Conservation (phyloP, 139 green algal species). For the Closterium sp. region DNA sequence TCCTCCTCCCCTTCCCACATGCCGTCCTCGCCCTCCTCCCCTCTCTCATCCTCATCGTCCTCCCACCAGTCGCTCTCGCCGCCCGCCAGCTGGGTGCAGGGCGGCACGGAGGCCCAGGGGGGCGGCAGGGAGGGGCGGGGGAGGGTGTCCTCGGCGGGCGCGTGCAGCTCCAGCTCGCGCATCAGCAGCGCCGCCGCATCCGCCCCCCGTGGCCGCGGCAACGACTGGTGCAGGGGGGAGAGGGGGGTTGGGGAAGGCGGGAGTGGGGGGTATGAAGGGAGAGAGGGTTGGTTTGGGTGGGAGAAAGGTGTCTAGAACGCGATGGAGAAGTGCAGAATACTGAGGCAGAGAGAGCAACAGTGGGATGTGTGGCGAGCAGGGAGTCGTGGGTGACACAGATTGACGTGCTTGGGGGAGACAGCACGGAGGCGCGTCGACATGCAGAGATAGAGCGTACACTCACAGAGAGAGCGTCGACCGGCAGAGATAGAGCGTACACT, state of each 20-base stretch:
- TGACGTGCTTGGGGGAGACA: too few relatives aligned
- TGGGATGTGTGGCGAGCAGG: too few relatives aligned
- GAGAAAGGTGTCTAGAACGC: too few relatives aligned
- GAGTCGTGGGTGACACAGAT: too few relatives aligned
- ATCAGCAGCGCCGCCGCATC: slow-evolving; percentile 44
- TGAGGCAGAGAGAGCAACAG: too few relatives aligned
- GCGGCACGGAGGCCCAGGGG: background rate
- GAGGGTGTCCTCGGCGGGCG: slow-evolving; percentile 7
- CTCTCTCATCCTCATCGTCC: background rate
- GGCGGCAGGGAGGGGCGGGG: background rate
- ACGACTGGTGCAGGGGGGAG: background rate
- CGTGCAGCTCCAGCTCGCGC: slow-evolving; percentile 39
- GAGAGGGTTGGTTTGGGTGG: too few relatives aligned
- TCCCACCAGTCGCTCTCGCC: background rate
- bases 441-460: too few relatives aligned
- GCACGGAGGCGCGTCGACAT: too few relatives aligned
- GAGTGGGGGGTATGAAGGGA: background rate
- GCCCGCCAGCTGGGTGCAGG: background rate
- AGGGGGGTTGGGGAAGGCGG: background rate
- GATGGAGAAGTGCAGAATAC: too few relatives aligned
- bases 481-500: too few relatives aligned
- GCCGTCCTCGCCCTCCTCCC: background rate
- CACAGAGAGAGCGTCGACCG: background rate
- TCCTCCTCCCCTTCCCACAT: background rate
- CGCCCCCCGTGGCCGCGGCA: slow-evolving; percentile 33